Evolutionary conservation across 2,329 filamentous ascomycete genomes (phyloP).

Genomic region (Tothia fuscella): DNA sequence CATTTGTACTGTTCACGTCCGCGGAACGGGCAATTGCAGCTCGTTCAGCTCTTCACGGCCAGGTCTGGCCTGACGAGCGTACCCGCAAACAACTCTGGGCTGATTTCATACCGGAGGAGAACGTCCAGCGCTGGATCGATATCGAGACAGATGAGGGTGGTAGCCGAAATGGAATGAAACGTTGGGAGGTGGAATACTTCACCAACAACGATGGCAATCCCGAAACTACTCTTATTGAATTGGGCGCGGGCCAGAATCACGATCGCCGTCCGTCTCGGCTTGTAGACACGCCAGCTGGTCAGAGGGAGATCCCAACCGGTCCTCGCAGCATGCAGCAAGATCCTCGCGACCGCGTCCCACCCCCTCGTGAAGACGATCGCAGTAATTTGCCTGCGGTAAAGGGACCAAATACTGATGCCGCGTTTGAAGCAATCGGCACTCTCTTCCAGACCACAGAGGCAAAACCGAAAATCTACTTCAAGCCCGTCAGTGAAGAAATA

Average conservation of each 20-base stretch:
- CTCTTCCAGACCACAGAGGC: constrained; percentile 47
- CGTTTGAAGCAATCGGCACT: constrained; percentile 45
- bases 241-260: constrained; percentile 1
- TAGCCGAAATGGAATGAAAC: constrained; percentile 32
- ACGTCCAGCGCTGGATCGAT: constrained; percentile 61
- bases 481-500: constrained; percentile 52
- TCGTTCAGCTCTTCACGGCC: constrained; percentile 62
- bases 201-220: constrained; percentile 37
- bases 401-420: not conserved
- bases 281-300: constrained; percentile 2
- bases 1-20: constrained; percentile 62
- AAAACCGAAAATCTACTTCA: constrained; percentile 54
- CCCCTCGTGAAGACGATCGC: not conserved
- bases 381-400: not conserved
- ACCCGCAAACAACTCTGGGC: constrained; percentile 75
- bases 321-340: not conserved
- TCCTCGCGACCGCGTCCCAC: not conserved
- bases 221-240: constrained; percentile 14
- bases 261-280: not conserved
- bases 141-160: constrained; percentile 45
- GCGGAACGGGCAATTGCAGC: constrained; percentile 63
- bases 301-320: not conserved
- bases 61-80: constrained; percentile 69
- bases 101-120: constrained; percentile 75
- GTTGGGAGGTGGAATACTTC: constrained; percentile 66